These are phyloP conservation scores for Porphyra umbilicalis DNA, from an alignment of 31 red algal genomes.

Conservation along the genomic window DNA sequence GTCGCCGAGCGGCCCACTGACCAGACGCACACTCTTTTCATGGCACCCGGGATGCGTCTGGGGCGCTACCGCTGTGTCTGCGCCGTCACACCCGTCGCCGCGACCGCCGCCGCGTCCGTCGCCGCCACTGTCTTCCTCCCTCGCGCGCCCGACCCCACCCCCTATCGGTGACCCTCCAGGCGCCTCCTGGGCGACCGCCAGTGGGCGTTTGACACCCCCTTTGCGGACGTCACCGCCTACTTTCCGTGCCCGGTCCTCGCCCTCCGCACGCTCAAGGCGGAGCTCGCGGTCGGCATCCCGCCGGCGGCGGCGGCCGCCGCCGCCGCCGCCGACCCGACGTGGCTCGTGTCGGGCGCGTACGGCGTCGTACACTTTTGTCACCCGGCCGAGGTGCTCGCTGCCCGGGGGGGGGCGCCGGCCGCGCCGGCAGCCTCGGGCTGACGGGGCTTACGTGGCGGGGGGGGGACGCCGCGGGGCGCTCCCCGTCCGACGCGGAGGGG, in stretches of 20 bases:
- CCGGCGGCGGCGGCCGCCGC: constrained; percentile 7
- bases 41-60: no score
- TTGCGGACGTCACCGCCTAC: constrained; percentile 61
- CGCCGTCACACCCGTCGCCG: neutral
- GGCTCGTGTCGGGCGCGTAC: constrained; percentile 87
- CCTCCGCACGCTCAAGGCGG: constrained; percentile 87
- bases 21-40: no score
- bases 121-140: neutral
- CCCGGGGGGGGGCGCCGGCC: neutral
- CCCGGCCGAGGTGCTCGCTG: constrained; percentile 6
- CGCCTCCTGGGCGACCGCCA: constrained; percentile 80
- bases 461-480: no score
- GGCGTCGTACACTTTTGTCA: constrained; percentile 89
- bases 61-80: no score
- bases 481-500: no score
- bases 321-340: constrained; percentile 44
- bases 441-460: no score
- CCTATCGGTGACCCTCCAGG: neutral
- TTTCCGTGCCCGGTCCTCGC: constrained; percentile 81
- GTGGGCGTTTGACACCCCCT: constrained; percentile 63
- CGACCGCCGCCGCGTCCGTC: neutral
- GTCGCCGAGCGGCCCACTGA: no score
- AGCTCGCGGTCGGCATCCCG: constrained; percentile 78
- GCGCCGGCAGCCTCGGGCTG: no score
- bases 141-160: no score